phyloP scores from a whole-genome alignment of 208 protist species.

The Trypanosoma brucei region DNA sequence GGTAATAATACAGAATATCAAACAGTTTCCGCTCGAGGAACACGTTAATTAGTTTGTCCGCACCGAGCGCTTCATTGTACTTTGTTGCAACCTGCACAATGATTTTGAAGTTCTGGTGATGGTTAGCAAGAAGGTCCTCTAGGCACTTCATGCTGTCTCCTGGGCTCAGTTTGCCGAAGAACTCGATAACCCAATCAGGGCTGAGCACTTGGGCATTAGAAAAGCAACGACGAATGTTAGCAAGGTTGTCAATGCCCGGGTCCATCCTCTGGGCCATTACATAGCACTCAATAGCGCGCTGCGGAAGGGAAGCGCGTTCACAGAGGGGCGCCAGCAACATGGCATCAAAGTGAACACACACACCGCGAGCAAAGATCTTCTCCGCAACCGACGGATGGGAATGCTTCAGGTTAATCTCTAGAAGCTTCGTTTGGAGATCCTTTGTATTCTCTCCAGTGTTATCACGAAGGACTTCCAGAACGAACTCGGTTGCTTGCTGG shows the following conservation, averaged over 20 bases:
- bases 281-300: constrained; percentile 98
- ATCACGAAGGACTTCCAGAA: constrained; percentile 96
- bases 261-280: constrained; percentile 79
- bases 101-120: constrained; percentile 97
- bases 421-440: constrained; percentile 98
- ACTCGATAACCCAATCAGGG: constrained; percentile 94
- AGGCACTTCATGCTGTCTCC: constrained; percentile 97
- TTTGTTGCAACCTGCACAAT: constrained; percentile 98
- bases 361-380: constrained; percentile 95
- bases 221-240: constrained; percentile 98
- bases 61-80: constrained; percentile 96
- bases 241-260: constrained; percentile 82
- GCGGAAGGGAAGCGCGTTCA: constrained; percentile 97
- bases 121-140: constrained; percentile 93
- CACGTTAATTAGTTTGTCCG: constrained; percentile 93
- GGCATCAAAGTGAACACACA: constrained; percentile 98
- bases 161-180: constrained; percentile 95
- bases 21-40: constrained; percentile 96
- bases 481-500: constrained; percentile 96
- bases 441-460: constrained; percentile 89
- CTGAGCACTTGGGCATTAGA: constrained; percentile 92
- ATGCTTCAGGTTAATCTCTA: constrained; percentile 99
- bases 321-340: constrained; percentile 95
- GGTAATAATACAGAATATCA: constrained; percentile 96
- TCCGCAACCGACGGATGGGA: constrained; percentile 96